phyloP scores from a whole-genome alignment of 306 rosid species.

The Pterocarpus macrocarpus region DNA sequence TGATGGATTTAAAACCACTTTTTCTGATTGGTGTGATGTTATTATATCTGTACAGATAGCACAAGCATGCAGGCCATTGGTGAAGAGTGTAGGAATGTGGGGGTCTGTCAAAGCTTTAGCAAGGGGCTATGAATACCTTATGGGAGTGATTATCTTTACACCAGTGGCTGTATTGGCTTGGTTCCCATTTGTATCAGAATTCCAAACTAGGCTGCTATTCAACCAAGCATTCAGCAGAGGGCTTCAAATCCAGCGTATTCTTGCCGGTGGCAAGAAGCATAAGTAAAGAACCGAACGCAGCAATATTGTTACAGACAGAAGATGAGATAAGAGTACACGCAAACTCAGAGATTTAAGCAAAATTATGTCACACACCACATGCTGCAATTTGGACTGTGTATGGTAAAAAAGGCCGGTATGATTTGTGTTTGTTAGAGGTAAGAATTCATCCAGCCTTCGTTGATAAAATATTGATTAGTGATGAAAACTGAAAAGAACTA shows the following conservation, averaged over 20 bases:
- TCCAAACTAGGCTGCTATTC: constrained; percentile 91
- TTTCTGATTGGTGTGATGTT: constrained; percentile 41
- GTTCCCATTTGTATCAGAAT: constrained; percentile 97
- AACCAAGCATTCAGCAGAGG: constrained; percentile 99
- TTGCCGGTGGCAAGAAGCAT: constrained; percentile 93
- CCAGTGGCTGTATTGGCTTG: constrained; percentile 92
- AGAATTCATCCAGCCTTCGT: constrained; percentile 24
- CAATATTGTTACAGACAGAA: constrained; percentile 2
- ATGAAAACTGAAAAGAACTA: constrained; percentile 10
- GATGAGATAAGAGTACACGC: neutral
- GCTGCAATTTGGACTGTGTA: constrained; percentile 8
- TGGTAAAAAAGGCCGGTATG: constrained; percentile 15
- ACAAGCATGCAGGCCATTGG: constrained; percentile 77
- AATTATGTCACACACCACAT: neutral
- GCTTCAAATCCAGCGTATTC: constrained; percentile 93
- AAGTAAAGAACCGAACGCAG: constrained; percentile 50
- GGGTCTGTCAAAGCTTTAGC: constrained; percentile 86
- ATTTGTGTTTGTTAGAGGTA: constrained; percentile 6
- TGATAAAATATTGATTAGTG: constrained; percentile 16
- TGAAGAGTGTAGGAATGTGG: constrained; percentile 91
- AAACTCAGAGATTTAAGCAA: neutral
- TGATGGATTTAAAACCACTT: constrained; percentile 7
- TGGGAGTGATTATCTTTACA: constrained; percentile 80
- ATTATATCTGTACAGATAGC: constrained; percentile 65
- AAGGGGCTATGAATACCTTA: constrained; percentile 88